phyloP scores from a whole-genome alignment of 139 green algal species.

The Tetradesmus obliquus region DNA sequence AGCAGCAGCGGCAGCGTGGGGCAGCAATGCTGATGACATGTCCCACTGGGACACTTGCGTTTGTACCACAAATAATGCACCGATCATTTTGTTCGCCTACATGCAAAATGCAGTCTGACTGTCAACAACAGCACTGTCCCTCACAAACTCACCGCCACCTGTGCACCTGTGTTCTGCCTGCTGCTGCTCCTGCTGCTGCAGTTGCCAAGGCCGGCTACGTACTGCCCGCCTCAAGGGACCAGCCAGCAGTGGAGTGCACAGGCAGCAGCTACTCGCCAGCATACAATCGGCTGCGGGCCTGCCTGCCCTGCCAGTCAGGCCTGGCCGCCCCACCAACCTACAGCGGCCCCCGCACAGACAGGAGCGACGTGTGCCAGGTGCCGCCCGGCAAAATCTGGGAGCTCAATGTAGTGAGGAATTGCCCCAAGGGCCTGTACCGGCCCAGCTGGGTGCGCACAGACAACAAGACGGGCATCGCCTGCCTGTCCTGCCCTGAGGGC shows the following conservation, averaged over 20 bases:
- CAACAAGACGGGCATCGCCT: neutral
- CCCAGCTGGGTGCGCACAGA: neutral
- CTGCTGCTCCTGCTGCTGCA: neutral
- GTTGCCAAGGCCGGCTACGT: slow-evolving; percentile 4
- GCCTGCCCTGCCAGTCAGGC: slow-evolving; percentile 22
- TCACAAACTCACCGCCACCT: neutral
- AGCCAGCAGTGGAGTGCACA: neutral
- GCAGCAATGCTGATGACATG: neutral
- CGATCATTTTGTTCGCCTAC: neutral
- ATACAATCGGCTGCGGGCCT: neutral
- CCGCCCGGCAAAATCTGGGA: slow-evolving; percentile 20
- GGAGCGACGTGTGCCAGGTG: neutral
- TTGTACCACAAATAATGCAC: neutral
- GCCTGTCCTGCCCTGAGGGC: neutral
- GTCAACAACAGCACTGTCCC: too few species aligned
- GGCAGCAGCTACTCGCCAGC: neutral
- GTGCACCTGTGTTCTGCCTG: neutral
- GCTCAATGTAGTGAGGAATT: neutral
- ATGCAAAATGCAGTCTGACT: neutral
- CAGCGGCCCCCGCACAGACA: neutral
- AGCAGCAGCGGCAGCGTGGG: neutral
- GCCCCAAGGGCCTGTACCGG: slow-evolving; percentile 8
- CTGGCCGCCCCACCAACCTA: neutral
- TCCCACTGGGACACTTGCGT: neutral
- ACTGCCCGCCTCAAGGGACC: neutral